Base-by-base conservation (phyloP, 1,284 basidiomycete genomes). In the Leccinum huronense region DNA sequence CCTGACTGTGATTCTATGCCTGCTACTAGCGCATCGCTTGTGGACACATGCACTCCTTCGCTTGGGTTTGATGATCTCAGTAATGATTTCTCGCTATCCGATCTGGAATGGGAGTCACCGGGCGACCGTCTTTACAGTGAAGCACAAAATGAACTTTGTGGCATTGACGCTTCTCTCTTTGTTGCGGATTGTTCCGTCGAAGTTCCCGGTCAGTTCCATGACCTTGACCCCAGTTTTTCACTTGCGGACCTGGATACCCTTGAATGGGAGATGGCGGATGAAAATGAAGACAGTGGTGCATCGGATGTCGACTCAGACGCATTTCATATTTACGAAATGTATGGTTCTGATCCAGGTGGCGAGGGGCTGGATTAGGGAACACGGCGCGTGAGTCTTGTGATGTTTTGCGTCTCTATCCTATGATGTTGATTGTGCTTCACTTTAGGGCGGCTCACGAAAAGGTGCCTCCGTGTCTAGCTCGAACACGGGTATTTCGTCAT, bases 311-410 rank as follows among this genome's bases (percentile, higher is more conserved):
- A 36, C 5, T 57, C 16, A 19, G 56, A 57, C 9, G 31, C n/a
- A 10, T 36, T 9, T 36, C 33, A 36, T 19, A 57, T 38, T n/a
- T 57, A 57, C n/a, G 16, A 57, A 16, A 57, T 57, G 56, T 57
- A 57, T 36, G 33, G 56, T 57, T 57, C 56, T 57, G 34, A 57
- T 57, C 36, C 31, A 4, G 19, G 33, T 57, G 56, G 34, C 33
- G 56, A 57, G 33, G 56, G 36, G n/a, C 42, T 45, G 42, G 42
- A 45, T 19, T 56, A 56, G 40, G 40, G 40, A 42, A 42, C 40
- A 42, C 16, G 40, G 40, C 40, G 40, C 8, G 40, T 42, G 40
- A 42, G 40, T 42, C 40, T n/a, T 16, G 16, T 42, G 40, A n/a
- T 7, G 16, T 42, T 42, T 42, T n/a, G 40, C 40, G 40, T 42